Base-by-base conservation (phyloP, 2,329 filamentous ascomycete genomes). In the Aspergillus sp. region DNA sequence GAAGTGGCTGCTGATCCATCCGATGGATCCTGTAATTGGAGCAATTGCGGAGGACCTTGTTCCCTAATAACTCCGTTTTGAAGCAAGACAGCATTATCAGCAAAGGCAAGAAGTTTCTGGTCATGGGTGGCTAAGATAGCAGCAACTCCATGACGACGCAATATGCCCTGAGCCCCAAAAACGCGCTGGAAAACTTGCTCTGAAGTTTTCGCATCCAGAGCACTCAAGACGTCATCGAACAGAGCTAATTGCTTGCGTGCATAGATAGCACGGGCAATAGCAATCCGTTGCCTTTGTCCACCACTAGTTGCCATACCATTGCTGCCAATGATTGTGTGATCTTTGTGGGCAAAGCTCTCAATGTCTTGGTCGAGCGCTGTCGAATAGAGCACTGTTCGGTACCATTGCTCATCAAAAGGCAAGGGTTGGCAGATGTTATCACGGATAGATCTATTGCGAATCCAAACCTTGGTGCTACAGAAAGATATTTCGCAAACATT, bases 301-400 rank as follows among this genome's bases (percentile, higher is more conserved):
- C 50, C 50, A 52, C 50, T 52, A 19, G 21, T 39, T n/a, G 50
- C 15, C 9, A 52, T 52, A 0, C 91, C 91, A 63, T 92, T 91
- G 8, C 89, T 88, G 10, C 91, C 91, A 56, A 94, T 89, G 68
- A 91, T 89, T 0, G 91, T 94, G 43, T 84, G 77, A 68, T 92
- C 89, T 5, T 90, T 90, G 69, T 92, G 88, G 0, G 84, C 77
- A 17, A 94, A 81, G 77, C 90, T 90, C 23, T 88, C 84, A 5
- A 52, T 52, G 32, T 52, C 50, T 12, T 23, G 30, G n/a, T 52
- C 50, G 2, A 52, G 50, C 5, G 50, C 50, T 2, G 50, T 39
- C 1, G 32, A 19, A 7, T 32, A n/a, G 10, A 52, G 32, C 9
- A 52, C 17, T 3, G 50, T 52, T 30, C 50, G 50, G 13, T 52